Evolutionary conservation across 306 rosid species (phyloP), one percentile per base, ranked within the genome.

Genomic region (Vicia faba): DNA sequence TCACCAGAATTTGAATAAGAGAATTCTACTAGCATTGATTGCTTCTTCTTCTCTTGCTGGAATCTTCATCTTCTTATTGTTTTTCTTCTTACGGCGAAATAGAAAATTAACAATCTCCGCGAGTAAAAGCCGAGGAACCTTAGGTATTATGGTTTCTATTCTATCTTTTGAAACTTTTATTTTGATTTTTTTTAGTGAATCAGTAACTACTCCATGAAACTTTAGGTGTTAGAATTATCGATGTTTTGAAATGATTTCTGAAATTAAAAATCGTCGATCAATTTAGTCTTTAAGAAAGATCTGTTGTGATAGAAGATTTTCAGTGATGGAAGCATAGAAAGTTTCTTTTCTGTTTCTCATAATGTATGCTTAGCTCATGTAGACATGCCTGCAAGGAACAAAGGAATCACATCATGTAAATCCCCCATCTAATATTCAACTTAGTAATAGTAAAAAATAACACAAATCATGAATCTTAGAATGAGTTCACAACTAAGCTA

Each of bases 21-120:
- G 73, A 64, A 83, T 89, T 83, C 88, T 89, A 20, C 36, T 86
- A 46, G 86, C 88, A 18, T 81, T 89, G 23, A 72, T 87, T 83
- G 78, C 83, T 75, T 83, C 84, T 80, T 89, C 95, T 72, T 50
- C 85, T 66, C 82, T 92, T 66, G 89, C 79, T 54, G 91, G 78
- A 77, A 69, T 84, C 57, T 79, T 89, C 75, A 67, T 92, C 20
- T 68, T 75, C 61, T 73, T 87, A 26, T 55, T 77, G 59, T 85
- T 75, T 75, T 68, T 76, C 61, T 87, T 96, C 86, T 68, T 87
- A 43, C 72, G 55, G 69, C 78, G 86, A 79, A 84, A 69, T 51
- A 81, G 70, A 66, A 61, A 23, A 33, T 58, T 38, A 40, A 80
- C 71, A 64, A 61, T 67, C 59, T 73, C 85, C 28, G 16, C 25